Base-by-base conservation (phyloP, 2,329 filamentous ascomycete genomes). In the Dactylonectria estremocensis region DNA sequence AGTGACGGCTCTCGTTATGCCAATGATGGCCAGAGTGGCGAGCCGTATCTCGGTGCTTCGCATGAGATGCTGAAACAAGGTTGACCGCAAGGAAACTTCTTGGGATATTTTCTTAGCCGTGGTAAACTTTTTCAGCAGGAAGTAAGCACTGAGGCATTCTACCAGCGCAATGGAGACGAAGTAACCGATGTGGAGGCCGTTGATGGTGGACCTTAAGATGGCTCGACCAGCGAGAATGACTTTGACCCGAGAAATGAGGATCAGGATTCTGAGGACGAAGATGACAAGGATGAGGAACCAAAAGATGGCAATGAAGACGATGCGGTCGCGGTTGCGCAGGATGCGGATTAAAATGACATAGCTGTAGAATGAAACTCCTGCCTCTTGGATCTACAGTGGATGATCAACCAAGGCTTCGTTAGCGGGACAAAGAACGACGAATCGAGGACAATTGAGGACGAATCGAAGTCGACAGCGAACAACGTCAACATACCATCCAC, bases 221-320 rank as follows among this genome's bases (percentile, higher is more conserved):
- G 64, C 58, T 37, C 69, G 64, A 3, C 63, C 72, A 10, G 74
- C 67, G 6, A 81, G 49, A 3, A 83, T 77, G 37, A 75, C 74
- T 10, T 68, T 72, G 4, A 78, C 72, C 1, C 82, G 78, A 13
- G 73, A 76, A 13, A 77, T 67, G 4, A 79, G 70, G 28, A 84
- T 83, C n/a, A 72, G 66, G 8, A 84, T 73, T 61, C 88, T 84
- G 40, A 89, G 84, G 1, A 84, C 77, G 2, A 79, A 76, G 31
- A 90, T 87, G 18, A 88, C 79, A 1, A 84, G 79, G 50, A 91
- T 79, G 50, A 91, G 86, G 0, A 84, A 85, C 68, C 89, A 91
- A 69, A 91, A 87, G 2, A 91, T 82, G 2, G 75, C 74, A 49
- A 84, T 81, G 66, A 88, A 89, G 11, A 86, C 76, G 3, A 81